Conservation (phyloP, 2,329 filamentous ascomycete species). For the Diaporthe nobilis region DNA sequence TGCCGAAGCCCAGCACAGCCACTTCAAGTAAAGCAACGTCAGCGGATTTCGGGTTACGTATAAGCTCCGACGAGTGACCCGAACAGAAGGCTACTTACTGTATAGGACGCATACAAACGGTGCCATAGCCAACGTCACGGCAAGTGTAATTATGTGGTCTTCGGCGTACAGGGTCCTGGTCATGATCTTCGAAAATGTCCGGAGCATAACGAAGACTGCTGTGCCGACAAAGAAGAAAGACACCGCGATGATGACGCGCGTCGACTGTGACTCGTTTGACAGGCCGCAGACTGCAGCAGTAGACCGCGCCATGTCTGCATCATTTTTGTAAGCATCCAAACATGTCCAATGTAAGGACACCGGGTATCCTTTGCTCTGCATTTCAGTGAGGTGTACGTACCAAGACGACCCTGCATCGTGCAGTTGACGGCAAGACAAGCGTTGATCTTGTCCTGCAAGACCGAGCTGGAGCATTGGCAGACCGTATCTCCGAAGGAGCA, state of each 20-base stretch:
- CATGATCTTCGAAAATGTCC: slow-evolving; percentile 28
- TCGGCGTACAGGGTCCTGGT: slow-evolving; percentile 35
- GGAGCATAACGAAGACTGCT: slow-evolving; percentile 26
- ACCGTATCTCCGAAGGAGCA: slow-evolving; percentile 13
- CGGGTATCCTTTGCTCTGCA: not conserved
- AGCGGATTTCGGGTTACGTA: not conserved
- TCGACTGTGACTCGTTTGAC: slow-evolving; percentile 34
- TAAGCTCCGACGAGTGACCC: not conserved
- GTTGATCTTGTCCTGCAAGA: slow-evolving; percentile 17
- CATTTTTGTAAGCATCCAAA: not conserved
- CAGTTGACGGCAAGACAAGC: slow-evolving; percentile 38
- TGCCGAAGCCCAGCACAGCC: slow-evolving; percentile 39
- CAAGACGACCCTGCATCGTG: slow-evolving; percentile 37
- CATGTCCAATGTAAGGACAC: not conserved
- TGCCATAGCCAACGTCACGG: slow-evolving; percentile 19
- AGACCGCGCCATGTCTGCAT: slow-evolving; percentile 28
- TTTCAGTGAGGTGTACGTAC: slow-evolving; percentile 14
- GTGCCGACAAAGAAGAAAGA: slow-evolving; percentile 25
- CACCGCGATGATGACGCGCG: slow-evolving; percentile 25
- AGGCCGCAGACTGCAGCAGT: slow-evolving; percentile 25
- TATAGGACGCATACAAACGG: slow-evolving; percentile 23
- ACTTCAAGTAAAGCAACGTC: slow-evolving; percentile 17
- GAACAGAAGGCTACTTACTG: slow-evolving; percentile 26
- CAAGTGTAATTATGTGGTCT: slow-evolving; percentile 36
- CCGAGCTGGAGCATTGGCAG: slow-evolving; percentile 35